Percentiles rank a stretch among this genome's conserved stretches.
Conservation (phyloP, 495 filamentous ascomycete species). For the Parmelia sp. region DNA sequence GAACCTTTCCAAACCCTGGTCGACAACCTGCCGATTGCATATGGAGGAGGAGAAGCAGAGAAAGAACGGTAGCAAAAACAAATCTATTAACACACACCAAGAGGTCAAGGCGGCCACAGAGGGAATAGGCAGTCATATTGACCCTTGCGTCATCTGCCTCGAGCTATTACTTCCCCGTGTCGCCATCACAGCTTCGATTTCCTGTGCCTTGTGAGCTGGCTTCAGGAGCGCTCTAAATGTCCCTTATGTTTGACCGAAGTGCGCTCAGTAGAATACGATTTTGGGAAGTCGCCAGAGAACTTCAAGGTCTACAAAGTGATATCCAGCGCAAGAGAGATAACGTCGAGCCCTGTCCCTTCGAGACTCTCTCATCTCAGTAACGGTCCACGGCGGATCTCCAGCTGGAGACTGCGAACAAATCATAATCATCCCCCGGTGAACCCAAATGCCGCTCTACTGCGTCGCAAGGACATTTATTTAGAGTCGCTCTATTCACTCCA, state of each 20-base stretch:
- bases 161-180: constrained; percentile 67
- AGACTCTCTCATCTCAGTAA: neutral
- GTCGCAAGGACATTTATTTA: constrained; percentile 78
- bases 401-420: constrained; percentile 12
- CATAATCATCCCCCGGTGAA: constrained; percentile 24
- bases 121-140: constrained; percentile 14
- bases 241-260: constrained; percentile 66
- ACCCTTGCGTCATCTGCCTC: constrained; percentile 60
- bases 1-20: no score
- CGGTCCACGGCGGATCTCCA: neutral
- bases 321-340: neutral
- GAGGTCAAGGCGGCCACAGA: constrained; percentile 8
- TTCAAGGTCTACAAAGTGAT: constrained; percentile 51
- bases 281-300: constrained; percentile 43
- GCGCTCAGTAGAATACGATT: constrained; percentile 61
- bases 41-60: constrained; percentile 19
- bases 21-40: no score
- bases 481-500: constrained; percentile 69
- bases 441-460: constrained; percentile 53
- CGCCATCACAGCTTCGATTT: constrained; percentile 77
- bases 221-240: constrained; percentile 64
- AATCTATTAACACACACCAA: constrained; percentile 14
- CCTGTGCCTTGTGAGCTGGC: constrained; percentile 75
- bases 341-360: neutral
- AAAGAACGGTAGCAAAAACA: neutral